Base-by-base conservation (phyloP, 2,329 filamentous ascomycete species). In the Spiromastix sp. region DNA sequence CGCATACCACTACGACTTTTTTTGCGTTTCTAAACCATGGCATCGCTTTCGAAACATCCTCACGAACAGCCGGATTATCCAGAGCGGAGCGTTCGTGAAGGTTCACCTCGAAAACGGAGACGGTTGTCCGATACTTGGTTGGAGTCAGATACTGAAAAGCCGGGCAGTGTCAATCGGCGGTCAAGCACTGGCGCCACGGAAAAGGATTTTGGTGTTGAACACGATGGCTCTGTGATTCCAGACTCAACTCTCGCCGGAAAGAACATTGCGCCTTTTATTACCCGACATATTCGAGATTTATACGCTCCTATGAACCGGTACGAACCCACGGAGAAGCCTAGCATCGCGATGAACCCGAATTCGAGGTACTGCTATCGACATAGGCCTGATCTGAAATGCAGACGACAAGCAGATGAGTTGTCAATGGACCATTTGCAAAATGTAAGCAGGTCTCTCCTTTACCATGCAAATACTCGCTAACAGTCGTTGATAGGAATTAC, bases 301-400 rank as follows among this genome's bases (percentile, higher is more conserved):
- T 93, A 93, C 59, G 83, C 85, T 25, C 82, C 82, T 10, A 38
- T 40, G 32, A 44, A 41, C 31, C 32, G 34, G 13, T 43, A 42
- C 27, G 44, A 43, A 4, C 32, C 41, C 17, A 24, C 20, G 15
- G 29, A 37, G 12, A 15, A 26, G 5, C 17, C 37, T 43, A 44
- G 7, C 38, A 45, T 19, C 36, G 45, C 10, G 39, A 44, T 22
- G 49, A 73, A 77, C 42, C 72, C 70, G 22, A 93, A 87, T 56
- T 93, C 85, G 48, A 91, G 84, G 57, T 96, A 82, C 64, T 98
- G 91, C 64, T 98, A 98, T 59, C 79, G 91, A 37, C 91, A 98
- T 60, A 74, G 84, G 36, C 91, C 91, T 2, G 91, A 96, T 59
- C 77, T 89, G 36, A 93, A 95, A 63, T 98, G 91, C 63, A 74